Percentiles rank a stretch among this genome's conserved stretches.
Evolutionary conservation across 345 rosid species (phyloP).

Genomic region (Eucalyptus camaldulensis): DNA sequence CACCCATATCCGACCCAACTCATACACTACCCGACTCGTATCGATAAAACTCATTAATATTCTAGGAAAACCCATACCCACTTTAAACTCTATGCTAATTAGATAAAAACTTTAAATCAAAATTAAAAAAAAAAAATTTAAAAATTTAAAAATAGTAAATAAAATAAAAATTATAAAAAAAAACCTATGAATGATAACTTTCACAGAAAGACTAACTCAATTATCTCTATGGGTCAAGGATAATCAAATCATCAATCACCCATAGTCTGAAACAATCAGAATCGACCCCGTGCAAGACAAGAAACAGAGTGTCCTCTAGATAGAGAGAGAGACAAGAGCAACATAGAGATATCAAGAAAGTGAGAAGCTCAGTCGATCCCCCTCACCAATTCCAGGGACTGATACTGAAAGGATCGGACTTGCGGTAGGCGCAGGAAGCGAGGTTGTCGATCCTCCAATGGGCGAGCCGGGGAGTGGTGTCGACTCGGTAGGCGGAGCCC

Average conservation of each 20-base stretch:
- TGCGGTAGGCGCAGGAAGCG: constrained; percentile 78
- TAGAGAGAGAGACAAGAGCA: not conserved
- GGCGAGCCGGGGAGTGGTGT: constrained; percentile 82
- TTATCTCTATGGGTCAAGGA: no score
- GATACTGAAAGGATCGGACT: constrained; percentile 96
- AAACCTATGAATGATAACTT: no score
- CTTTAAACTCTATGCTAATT: no score
- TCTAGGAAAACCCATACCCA: no score
- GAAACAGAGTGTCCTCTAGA: not conserved
- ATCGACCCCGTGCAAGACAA: not conserved
- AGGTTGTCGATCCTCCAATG: constrained; percentile 91
- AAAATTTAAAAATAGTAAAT: no score
- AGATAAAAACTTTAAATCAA: no score
- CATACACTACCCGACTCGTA: fast-evolving
- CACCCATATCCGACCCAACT: no score
- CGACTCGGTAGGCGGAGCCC: constrained; percentile 62
- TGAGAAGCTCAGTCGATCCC: not conserved
- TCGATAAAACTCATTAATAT: no score
- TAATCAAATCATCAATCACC: no score
- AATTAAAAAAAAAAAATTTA: no score
- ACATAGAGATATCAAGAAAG: not conserved
- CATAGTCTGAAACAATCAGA: not conserved
- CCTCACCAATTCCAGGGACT: constrained; percentile 85
- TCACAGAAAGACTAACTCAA: no score
- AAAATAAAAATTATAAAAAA: no score